Evolutionary conservation across 441 rosid species (phyloP).

Genomic region (Adansonia grandidieri): DNA sequence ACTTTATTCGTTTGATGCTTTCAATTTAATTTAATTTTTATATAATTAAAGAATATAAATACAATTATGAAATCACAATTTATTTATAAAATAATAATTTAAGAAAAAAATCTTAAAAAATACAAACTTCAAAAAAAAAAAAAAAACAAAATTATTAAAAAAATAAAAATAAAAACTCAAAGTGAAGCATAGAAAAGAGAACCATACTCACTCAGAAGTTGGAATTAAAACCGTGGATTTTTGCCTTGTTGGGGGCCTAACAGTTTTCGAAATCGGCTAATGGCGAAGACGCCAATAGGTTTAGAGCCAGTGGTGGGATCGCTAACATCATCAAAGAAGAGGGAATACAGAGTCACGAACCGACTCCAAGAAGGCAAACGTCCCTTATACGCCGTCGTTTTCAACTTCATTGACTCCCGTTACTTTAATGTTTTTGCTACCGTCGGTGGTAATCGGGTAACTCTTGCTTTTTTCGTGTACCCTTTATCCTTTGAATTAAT

Average conservation of each 20-base stretch:
- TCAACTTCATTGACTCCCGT: conserved; percentile 49
- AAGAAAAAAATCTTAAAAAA: no score
- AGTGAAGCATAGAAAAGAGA: no score
- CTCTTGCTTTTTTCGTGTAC: not conserved
- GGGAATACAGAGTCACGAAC: conserved; percentile 78
- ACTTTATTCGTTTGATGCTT: no score
- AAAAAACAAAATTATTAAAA: no score
- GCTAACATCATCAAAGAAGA: conserved; percentile 67
- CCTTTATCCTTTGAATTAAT: not conserved
- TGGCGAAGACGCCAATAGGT: conserved; percentile 76
- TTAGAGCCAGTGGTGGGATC: conserved; percentile 87
- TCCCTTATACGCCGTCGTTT: conserved; percentile 38
- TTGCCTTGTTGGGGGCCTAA: not conserved
- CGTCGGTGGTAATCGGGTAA: conserved; percentile 94
- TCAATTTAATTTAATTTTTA: no score
- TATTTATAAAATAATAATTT: no score
- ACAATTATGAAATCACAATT: no score
- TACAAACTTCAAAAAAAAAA: no score
- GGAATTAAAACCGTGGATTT: not conserved
- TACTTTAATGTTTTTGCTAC: conserved; percentile 88
- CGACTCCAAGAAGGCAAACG: conserved; percentile 91
- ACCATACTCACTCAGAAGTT: no score
- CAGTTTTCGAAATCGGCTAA: conserved; percentile 13
- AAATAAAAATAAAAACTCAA: no score
- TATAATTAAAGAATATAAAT: no score